A percentile compares a stretch with the other conserved stretches of the same genome.
These are phyloP conservation scores for Pezicula radicicola DNA, from an alignment of 2,329 filamentous ascomycete genomes.

Conservation along the genomic window DNA sequence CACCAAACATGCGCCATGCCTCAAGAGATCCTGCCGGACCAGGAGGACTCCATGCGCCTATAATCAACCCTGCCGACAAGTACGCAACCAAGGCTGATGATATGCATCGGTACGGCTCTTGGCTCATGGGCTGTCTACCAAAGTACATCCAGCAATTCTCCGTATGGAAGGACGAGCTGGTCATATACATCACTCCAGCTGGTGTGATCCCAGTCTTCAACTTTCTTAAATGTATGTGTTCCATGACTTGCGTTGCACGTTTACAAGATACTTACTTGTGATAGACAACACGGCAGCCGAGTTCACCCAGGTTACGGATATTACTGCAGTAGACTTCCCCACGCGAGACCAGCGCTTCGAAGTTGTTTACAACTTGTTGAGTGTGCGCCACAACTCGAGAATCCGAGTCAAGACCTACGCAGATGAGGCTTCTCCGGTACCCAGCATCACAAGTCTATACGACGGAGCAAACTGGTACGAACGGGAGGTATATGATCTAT, in stretches of 20 bases:
- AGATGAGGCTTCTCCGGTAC: conserved; percentile 91
- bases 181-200: conserved; percentile 84
- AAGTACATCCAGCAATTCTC: conserved; percentile 99
- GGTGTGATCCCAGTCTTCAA: conserved; percentile 89
- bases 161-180: conserved; percentile 98
- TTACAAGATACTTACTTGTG: conserved; percentile 9
- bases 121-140: conserved; percentile 92
- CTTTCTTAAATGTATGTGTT: conserved; percentile 72
- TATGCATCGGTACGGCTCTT: conserved; percentile 92
- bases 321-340: conserved; percentile 94
- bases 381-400: conserved; percentile 91
- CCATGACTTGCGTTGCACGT: background rate
- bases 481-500: conserved; percentile 95
- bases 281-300: conserved; percentile 92
- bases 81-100: conserved; percentile 82
- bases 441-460: conserved; percentile 80
- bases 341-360: conserved; percentile 96
- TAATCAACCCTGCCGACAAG: conserved; percentile 92
- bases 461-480: conserved; percentile 99
- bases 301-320: conserved; percentile 88
- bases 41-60: conserved; percentile 69
- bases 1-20: conserved; percentile 65
- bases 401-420: conserved; percentile 99
- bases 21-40: conserved; percentile 39
- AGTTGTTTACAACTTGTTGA: conserved; percentile 95